Conservation (phyloP, 106 monocot genomes). For the Dioscorea dumetorum region DNA sequence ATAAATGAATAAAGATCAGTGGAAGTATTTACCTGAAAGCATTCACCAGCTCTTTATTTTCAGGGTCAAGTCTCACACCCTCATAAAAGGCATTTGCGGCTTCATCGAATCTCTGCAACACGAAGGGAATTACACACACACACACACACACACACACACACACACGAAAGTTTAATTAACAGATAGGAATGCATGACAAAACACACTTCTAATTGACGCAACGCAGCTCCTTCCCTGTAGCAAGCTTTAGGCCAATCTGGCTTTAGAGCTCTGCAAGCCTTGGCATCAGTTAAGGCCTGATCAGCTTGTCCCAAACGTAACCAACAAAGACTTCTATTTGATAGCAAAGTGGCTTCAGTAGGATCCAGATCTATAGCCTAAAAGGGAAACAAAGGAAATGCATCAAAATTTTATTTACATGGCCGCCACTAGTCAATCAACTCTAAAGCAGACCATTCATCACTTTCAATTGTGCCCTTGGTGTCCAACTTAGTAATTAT, state of each 20-base stretch:
- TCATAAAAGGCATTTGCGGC: conserved; percentile 96
- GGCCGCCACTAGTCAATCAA: background rate
- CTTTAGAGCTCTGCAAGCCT: conserved; percentile 56
- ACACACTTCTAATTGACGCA: conserved; percentile 60
- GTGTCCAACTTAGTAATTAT: too few species aligned
- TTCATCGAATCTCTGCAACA: conserved; percentile 72
- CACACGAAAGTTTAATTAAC: background rate
- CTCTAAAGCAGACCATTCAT: background rate
- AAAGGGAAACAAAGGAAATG: background rate
- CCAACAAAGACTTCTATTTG: conserved; percentile 91
- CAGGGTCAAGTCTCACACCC: conserved; percentile 79
- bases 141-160: background rate
- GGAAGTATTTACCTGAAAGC: conserved; percentile 60
- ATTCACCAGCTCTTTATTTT: conserved; percentile 84
- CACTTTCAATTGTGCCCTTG: background rate
- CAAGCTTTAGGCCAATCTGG: conserved; percentile 87
- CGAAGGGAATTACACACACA: background rate
- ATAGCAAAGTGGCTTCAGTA: conserved; percentile 59
- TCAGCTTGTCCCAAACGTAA: conserved; percentile 71
- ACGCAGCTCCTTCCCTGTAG: conserved; percentile 89
- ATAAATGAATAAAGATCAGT: background rate
- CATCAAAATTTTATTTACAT: background rate
- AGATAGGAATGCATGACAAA: background rate
- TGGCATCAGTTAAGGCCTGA: conserved; percentile 71
- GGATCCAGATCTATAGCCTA: conserved; percentile 93